Base-by-base conservation (phyloP, 2,329 filamentous ascomycete species). In the Cordyceps cicadae region DNA sequence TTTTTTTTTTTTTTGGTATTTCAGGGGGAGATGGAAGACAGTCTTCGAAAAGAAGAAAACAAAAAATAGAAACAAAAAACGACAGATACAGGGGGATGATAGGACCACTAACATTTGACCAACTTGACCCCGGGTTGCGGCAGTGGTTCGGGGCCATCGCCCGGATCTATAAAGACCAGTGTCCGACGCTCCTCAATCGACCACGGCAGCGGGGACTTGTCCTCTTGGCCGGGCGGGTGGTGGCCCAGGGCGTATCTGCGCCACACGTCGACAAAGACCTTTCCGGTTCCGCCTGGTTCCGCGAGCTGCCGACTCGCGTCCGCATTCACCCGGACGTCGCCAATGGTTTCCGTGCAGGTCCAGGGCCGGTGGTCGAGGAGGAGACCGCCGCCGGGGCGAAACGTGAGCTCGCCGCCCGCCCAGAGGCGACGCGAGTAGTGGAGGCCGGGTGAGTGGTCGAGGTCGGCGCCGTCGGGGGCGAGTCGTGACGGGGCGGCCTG, bases 391-490 rank as follows among this genome's bases (percentile, higher is more conserved):
- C 62, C 21, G 34, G 15, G 21, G 24, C 58, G 72, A 66, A 89
- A 89, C 1, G 70, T 70, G 9, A 97, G 74, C 46, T 81, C 80
- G 0, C 93, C 94, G 37, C 92, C 92, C 15, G 90, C 90, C 94
- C 94, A 99, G 77, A 99, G 85, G 19, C 94, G 86, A 24, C 89
- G 83, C 55, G 80, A 80, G 70, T 89, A 96, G 1, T 86, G 85
- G 4, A 71, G 70, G 1, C 88, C 90, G 0, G 93, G 93, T 26
- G 80, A 86, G 70, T 96, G 91, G 58, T 87, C 79, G 5, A 83
- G 78, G 71, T 97, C 93, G 1, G 92, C 95, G 61, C 94, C 93
- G 75, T 99, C 94, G 1, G 85, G 78, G 19, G 91, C 81, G 49
- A 97, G 82, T 39, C 78, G 67, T 8, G 81, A 82, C 15, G 83